These are phyloP conservation scores for Mayamaea pseudoterrestris DNA, from an alignment of 108 stramenopile species.

Conservation along the genomic window DNA sequence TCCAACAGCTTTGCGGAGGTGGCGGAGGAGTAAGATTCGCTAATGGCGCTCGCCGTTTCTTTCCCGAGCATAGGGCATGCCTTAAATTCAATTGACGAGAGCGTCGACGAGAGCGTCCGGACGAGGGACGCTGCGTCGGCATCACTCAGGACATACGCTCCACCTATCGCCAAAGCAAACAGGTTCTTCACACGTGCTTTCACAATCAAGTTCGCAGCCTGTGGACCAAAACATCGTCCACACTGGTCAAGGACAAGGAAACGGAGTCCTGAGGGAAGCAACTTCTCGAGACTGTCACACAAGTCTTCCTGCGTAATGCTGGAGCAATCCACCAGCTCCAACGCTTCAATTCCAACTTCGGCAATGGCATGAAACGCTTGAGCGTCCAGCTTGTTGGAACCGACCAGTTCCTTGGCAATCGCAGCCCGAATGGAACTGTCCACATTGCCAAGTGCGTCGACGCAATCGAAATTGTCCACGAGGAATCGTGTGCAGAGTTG, in stretches of 20 bases:
- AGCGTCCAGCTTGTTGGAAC: conserved; percentile 43
- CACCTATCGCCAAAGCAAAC: conserved; percentile 51
- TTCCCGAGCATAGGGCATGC: conserved; percentile 57
- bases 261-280: conserved; percentile 34
- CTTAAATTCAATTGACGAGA: conserved; percentile 56
- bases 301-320: conserved; percentile 49
- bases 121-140: conserved; percentile 44
- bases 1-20: conserved; percentile 30
- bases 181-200: conserved; percentile 16
- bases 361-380: conserved; percentile 59
- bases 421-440: conserved; percentile 42
- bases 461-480: conserved; percentile 57
- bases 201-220: conserved; percentile 35
- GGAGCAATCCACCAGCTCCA: conserved; percentile 65
- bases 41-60: conserved; percentile 28
- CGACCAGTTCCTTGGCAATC: conserved; percentile 50
- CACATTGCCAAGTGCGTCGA: conserved; percentile 61
- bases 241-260: conserved; percentile 52
- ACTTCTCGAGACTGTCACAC: conserved; percentile 12
- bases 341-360: conserved; percentile 46
- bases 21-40: background rate
- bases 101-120: conserved; percentile 22
- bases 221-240: conserved; percentile 60
- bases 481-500: conserved; percentile 49
- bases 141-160: conserved; percentile 68